A percentile compares a stretch with the other conserved stretches of the same genome.
These are phyloP conservation scores for Entrophospora sp. DNA, from an alignment of 192 early-diverging fungal genomes.

Conservation along the genomic window DNA sequence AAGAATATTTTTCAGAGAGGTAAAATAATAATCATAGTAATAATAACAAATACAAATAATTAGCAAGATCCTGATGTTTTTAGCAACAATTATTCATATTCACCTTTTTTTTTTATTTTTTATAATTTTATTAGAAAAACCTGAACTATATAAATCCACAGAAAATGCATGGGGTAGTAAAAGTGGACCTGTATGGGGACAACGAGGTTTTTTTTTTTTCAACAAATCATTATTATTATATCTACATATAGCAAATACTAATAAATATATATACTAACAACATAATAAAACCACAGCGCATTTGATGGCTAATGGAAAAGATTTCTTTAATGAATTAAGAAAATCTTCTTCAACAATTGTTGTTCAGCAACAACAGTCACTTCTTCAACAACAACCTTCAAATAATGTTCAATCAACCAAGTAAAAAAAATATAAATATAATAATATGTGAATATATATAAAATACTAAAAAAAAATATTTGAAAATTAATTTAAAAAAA, in stretches of 20 bases:
- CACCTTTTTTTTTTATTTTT: too few relatives aligned
- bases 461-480: background rate
- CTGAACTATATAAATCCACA: background rate
- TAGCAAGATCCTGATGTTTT: too few relatives aligned
- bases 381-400: too few relatives aligned
- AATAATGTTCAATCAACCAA: conserved; percentile 9
- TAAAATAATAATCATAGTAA: background rate
- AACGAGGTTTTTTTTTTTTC: background rate
- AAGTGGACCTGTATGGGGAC: conserved; percentile 2
- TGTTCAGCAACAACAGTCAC: background rate
- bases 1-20: background rate
- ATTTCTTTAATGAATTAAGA: conserved; percentile 17
- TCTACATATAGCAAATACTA: too few relatives aligned
- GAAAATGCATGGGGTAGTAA: conserved; percentile 1
- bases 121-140: conserved; percentile 16
- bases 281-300: too few relatives aligned
- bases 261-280: background rate
- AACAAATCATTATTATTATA: background rate
- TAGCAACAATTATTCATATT: too few relatives aligned
- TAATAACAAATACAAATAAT: too few relatives aligned
- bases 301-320: conserved; percentile 18
- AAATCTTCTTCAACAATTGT: background rate
- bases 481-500: too few relatives aligned
- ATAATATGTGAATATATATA: too few relatives aligned
- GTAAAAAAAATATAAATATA: conserved; percentile 16